Base-by-base conservation (phyloP, 129 eudicot genomes). In the Tanacetum coccineum region DNA sequence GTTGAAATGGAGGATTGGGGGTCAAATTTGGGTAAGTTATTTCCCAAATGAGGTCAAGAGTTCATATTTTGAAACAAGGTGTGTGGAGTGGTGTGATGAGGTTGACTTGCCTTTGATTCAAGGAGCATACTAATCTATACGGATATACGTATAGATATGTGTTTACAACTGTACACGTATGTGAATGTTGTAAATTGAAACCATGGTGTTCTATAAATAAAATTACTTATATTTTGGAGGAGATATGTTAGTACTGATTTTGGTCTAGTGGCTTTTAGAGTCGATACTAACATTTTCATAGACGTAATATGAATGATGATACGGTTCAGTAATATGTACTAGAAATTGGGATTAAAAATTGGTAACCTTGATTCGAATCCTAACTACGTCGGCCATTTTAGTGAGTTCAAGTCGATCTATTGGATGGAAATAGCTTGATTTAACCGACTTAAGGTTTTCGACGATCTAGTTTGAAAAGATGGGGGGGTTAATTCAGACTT, bases 1-100 rank as follows among this genome's bases (percentile, higher is more conserved):
- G 64, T 70, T 93, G 79, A 93, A 84, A 75, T 93, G 98, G 98
- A 86, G 96, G 78, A 84, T 93, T 20, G 98, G 96, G 32, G 94
- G 86, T 21, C 72, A 80, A 70, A 50, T 86, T 62, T 93, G 98
- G 95, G 62, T 88, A 21, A 93, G 75, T 72, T 93, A 93, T 61
- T 70, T 71, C 76, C 95, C 98, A 39, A 84, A 81, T 81, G 86
- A 88, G 51, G 77, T 86, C 2, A 79, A 59, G 13, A 80, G 85
- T 66, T 68, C 87, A 6, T 86, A 75, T 81, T 80, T 59, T 73
- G 98, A 93, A 74, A 88, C 96, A 4, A 82, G 98, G 87, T 84
- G 82, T 67, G 84, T 88, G 45, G 89, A 88, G 74, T 93, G 96
- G 98, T 86, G 87, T 62, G 89, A 86, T 59, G 96, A 93, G 81